phyloP scores from a whole-genome alignment of 345 rosid species.

The Corchorus olitorius region DNA sequence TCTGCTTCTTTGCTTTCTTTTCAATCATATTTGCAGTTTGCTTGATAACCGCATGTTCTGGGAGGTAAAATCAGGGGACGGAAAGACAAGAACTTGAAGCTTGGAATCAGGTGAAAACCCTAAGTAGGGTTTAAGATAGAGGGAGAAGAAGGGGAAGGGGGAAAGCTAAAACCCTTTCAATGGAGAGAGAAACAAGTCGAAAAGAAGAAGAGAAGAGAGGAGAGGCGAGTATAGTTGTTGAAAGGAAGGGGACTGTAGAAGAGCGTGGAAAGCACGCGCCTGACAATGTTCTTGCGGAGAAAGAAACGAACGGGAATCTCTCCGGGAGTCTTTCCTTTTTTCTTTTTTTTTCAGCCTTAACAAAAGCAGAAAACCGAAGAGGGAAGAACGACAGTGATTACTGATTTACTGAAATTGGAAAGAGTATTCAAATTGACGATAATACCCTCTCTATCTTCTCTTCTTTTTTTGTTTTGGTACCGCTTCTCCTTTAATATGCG shows the following conservation, averaged over 20 bases:
- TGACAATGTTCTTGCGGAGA: background rate
- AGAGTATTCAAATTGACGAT: background rate
- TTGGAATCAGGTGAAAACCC: conserved; percentile 34
- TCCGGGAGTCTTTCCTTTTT: background rate
- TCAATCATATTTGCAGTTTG: conserved; percentile 44
- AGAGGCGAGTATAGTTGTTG: background rate
- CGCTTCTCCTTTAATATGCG: no score
- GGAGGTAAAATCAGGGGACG: conserved; percentile 9
- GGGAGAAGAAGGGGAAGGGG: background rate
- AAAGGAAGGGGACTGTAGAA: conserved; percentile 13
- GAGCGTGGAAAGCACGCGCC: conserved; percentile 36
- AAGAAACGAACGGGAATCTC: conserved; percentile 12
- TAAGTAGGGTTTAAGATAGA: conserved; percentile 38
- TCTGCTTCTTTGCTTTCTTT: conserved; percentile 43
- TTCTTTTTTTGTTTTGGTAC: no score
- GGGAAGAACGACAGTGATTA: background rate
- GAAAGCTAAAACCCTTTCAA: conserved; percentile 11
- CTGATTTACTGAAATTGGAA: background rate
- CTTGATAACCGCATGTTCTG: conserved; percentile 36
- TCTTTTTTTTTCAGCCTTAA: background rate
- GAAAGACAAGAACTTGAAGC: background rate
- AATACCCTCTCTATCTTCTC: background rate
- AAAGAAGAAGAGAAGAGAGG: background rate
- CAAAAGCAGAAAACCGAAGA: background rate
- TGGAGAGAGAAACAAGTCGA: background rate